phyloP scores from a whole-genome alignment of 1,284 basidiomycete species.

The Retiboletus flavoniger region DNA sequence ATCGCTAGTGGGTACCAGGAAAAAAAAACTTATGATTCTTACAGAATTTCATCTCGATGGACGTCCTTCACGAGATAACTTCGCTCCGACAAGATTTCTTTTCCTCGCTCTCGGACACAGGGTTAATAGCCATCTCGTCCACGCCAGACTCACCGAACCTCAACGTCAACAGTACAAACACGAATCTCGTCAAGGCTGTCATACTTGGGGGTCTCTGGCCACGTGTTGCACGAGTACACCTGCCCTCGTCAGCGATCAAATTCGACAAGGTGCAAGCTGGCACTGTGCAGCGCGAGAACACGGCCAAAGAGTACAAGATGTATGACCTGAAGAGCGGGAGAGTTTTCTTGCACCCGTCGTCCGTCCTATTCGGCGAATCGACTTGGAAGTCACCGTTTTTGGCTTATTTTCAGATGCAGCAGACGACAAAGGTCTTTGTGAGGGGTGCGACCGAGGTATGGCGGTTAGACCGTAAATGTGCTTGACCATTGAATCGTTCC shows the following conservation, averaged over 20 bases:
- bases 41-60: constrained; percentile 80
- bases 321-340: constrained; percentile 61
- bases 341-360: constrained; percentile 86
- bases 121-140: constrained; percentile 58
- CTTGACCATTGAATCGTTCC: background rate
- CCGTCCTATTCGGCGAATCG: constrained; percentile 73
- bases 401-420: constrained; percentile 80
- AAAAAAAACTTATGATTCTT: background rate
- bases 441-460: constrained; percentile 85
- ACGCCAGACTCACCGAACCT: constrained; percentile 47
- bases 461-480: background rate
- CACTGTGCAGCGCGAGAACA: constrained; percentile 77
- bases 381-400: constrained; percentile 79
- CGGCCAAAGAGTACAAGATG: constrained; percentile 78
- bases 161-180: constrained; percentile 61
- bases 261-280: constrained; percentile 83
- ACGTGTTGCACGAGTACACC: constrained; percentile 68
- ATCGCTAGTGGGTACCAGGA: background rate
- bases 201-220: constrained; percentile 85
- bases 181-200: constrained; percentile 78
- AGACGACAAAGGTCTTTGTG: constrained; percentile 84
- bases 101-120: constrained; percentile 68
- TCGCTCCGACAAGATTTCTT: constrained; percentile 80
- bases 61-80: constrained; percentile 79
- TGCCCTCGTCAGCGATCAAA: constrained; percentile 74